Evolutionary conservation across 1,139 yeast genomes (phyloP), one percentile per base, ranked within the genome.

Genomic region (Blastobotrys capitulatus): DNA sequence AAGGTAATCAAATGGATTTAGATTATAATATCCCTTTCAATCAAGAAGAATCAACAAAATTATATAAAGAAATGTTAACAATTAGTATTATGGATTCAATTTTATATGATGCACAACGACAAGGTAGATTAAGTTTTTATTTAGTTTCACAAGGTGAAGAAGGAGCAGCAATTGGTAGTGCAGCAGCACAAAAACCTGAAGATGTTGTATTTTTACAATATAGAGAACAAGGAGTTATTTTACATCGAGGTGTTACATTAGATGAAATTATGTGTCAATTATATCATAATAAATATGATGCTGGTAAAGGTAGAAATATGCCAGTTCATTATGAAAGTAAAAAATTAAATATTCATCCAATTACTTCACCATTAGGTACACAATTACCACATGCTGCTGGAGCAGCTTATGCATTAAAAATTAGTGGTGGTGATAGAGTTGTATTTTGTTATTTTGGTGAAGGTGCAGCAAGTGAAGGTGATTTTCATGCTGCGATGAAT

Each of bases 81-180:
- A 54, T 65, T 34, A 55, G 61, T 44, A 61, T 64, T 35, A 52
- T 64, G 60, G 68, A 64, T 46, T 48, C 58, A 32, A 65, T 67
- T 53, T 64, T 67, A 68, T 67, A 64, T 51, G 71, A 67, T 42
- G 70, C 71, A 6, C 71, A 67, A 52, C 59, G 71, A 35, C 71
- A 67, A 50, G 71, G 71, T 15, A 56, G 71, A 18, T 54, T 67
- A 26, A 59, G 65, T 38, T 67, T 67, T 51, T 67, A 67, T 54
- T 66, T 67, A 70, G 69, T 66, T 20, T 59, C 64, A 45, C 67
- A 67, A n/a, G 71, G 71, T 15, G 71, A 67, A 47, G 71, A 67
- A 49, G 71, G 70, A 2, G 62, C 66, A 10, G 61, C 68, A 4
- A 65, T 67, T 6, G 71, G 70, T 19, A 58, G 65, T 27, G 64